Percentiles rank a stretch among this genome's conserved stretches.
Conservation (phyloP, 2,329 filamentous ascomycete genomes). For the Ceratocystis lukuohia region DNA sequence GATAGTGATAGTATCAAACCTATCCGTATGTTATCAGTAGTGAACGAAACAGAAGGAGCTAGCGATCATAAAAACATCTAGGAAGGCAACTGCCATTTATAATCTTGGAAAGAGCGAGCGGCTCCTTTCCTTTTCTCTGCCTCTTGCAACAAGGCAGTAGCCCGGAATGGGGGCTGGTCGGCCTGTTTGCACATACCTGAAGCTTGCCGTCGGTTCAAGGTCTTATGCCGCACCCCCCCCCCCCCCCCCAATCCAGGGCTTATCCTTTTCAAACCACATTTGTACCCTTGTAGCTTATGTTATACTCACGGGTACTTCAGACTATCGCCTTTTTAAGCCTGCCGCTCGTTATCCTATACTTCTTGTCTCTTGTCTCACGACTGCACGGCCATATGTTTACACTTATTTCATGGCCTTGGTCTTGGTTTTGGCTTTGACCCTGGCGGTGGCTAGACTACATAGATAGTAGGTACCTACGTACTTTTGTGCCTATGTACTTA, state of each 20-base stretch:
- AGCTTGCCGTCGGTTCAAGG: not conserved
- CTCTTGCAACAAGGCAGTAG: not conserved
- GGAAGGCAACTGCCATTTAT: slow-evolving; percentile 1
- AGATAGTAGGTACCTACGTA: too few relatives aligned
- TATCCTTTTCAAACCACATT: not conserved
- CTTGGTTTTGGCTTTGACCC: too few relatives aligned
- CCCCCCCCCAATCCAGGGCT: not conserved
- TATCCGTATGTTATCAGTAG: not conserved
- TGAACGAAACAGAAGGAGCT: not conserved
- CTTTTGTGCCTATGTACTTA: too few relatives aligned
- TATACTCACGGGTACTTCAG: not conserved
- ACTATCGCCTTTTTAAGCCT: not conserved
- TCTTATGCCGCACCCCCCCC: slow-evolving; percentile 1
- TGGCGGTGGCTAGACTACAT: too few relatives aligned
- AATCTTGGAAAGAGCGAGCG: not conserved
- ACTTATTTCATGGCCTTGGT: too few relatives aligned
- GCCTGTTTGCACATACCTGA: not conserved
- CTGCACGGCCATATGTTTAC: not conserved
- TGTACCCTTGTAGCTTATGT: not conserved
- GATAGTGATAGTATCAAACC: too few relatives aligned
- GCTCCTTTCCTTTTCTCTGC: too few relatives aligned
- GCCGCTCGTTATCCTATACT: not conserved
- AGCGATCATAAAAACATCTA: not conserved
- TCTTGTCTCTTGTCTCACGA: not conserved
- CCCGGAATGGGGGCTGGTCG: not conserved